A percentile compares a stretch with the other conserved stretches of the same genome.
Conservation (phyloP, 2,329 filamentous ascomycete species). For the Peltaster fructicola region DNA sequence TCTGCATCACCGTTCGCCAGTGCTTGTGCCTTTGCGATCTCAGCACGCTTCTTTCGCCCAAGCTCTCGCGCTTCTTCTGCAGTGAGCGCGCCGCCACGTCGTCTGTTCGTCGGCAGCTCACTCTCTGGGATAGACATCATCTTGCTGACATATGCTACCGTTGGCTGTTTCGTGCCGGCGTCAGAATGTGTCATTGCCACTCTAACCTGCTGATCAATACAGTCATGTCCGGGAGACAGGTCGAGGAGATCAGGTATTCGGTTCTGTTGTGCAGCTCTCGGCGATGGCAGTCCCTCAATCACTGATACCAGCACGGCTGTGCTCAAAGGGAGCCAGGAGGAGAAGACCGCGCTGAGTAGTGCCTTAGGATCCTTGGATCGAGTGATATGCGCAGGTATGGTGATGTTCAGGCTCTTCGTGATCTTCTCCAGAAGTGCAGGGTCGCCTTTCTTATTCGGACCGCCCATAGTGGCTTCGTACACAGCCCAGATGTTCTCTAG, state of each 20-base stretch:
- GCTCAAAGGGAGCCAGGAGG: conserved; percentile 79
- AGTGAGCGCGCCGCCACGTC: conserved; percentile 52
- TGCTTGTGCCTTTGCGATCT: conserved; percentile 65
- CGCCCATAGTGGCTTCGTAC: conserved; percentile 76
- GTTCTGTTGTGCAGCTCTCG: conserved; percentile 58
- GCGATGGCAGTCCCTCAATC: conserved; percentile 79
- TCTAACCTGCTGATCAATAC: conserved; percentile 51
- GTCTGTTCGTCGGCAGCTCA: conserved; percentile 74
- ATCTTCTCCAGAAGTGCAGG: conserved; percentile 76
- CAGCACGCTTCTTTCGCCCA: conserved; percentile 72
- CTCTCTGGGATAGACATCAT: conserved; percentile 93
- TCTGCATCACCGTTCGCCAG: conserved; percentile 30
- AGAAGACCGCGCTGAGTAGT: conserved; percentile 71
- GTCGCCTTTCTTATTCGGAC: conserved; percentile 69
- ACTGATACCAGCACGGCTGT: conserved; percentile 87
- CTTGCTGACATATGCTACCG: conserved; percentile 93
- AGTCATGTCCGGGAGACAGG: conserved; percentile 56
- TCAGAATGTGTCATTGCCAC: conserved; percentile 74
- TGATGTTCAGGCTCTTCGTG: conserved; percentile 74
- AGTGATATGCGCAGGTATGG: conserved; percentile 64
- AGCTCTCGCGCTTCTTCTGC: conserved; percentile 82
- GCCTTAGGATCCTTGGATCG: conserved; percentile 70
- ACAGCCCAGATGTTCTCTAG: conserved; percentile 92
- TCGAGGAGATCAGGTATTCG: conserved; percentile 66
- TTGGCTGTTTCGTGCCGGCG: conserved; percentile 49